Percentiles rank a stretch among this genome's conserved stretches.
These are phyloP conservation scores for Melampsora americana DNA, from an alignment of 1,284 basidiomycete species.

Conservation along the genomic window DNA sequence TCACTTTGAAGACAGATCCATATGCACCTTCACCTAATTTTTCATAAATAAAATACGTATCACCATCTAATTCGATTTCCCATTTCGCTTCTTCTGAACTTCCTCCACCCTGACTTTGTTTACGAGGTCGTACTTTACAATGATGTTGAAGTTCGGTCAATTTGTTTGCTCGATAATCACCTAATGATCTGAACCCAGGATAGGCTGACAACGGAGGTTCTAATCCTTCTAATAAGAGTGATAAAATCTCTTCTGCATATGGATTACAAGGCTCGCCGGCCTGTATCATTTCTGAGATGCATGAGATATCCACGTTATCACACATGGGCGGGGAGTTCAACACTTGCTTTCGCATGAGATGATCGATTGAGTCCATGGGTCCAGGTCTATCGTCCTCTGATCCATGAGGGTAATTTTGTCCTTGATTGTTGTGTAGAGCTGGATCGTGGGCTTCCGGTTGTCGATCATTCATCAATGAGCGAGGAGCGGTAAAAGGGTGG, in stretches of 20 bases:
- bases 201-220: conserved; percentile 62
- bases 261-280: conserved; percentile 87
- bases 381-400: conserved; percentile 12
- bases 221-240: conserved; percentile 64
- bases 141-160: conserved; percentile 63
- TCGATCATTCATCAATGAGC: neutral
- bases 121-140: conserved; percentile 56
- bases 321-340: conserved; percentile 8
- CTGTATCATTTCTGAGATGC: conserved; percentile 45
- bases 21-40: conserved; percentile 97
- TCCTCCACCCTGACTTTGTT: conserved; percentile 44
- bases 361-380: conserved; percentile 2
- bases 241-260: conserved; percentile 67
- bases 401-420: neutral
- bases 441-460: neutral
- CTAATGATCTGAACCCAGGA: conserved; percentile 65
- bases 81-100: conserved; percentile 29
- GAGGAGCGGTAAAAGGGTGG: neutral
- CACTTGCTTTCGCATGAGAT: neutral
- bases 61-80: conserved; percentile 32
- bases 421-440: neutral
- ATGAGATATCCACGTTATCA: conserved; percentile 9
- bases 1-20: conserved; percentile 76
- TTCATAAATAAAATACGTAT: conserved; percentile 59
- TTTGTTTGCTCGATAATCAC: conserved; percentile 60